Evolutionary conservation across 1,284 basidiomycete genomes (phyloP), one percentile per base, ranked within the genome.

Genomic region (Ganoderma resinaceum): DNA sequence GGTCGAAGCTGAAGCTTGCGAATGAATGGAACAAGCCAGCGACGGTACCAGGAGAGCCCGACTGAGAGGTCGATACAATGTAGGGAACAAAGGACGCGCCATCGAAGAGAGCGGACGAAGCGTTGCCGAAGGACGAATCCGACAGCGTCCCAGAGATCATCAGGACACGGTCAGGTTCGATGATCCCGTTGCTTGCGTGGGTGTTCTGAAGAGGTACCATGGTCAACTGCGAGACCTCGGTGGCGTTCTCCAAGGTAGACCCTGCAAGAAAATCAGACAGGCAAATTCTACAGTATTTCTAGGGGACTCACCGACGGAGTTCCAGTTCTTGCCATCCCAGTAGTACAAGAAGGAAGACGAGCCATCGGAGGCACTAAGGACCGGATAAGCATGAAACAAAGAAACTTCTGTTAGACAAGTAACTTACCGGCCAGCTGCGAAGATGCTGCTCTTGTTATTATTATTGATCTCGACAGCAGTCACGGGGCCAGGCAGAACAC

Each of bases 111-210:
- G 93, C 94, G 8, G 94, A 89, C 1, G 95, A 95, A 2, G 90
- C 91, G 76, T 92, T 92, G 64, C 95, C 95, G 68, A 90, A 91
- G 1, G 86, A 84, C 0, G 87, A 82, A 72, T 94, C 91, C 26
- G 87, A 85, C 46, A 99, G 80, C 33, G 88, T 82, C 1, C 97
- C 97, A 38, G 96, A 95, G 40, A 98, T 89, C 84, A 98, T 89
- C 49, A 99, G 84, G 87, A 98, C 91, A 53, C 97, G 90, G 81
- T 99, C 94, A 26, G 88, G 80, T 79, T 98, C 89, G 69, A 99
- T 89, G 35, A 95, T 82, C 67, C 82, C 82, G 73, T 91, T 96
- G 49, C 85, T 84, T 11, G 82, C 73, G 77, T 97, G 95, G 20
- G 87, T 87, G 71, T 90, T 86, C 74, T 91, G 89, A 43, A 98